A percentile compares a stretch with the other conserved stretches of the same genome.
Evolutionary conservation across 345 rosid species (phyloP).

Genomic region (Aethionema arabicum): DNA sequence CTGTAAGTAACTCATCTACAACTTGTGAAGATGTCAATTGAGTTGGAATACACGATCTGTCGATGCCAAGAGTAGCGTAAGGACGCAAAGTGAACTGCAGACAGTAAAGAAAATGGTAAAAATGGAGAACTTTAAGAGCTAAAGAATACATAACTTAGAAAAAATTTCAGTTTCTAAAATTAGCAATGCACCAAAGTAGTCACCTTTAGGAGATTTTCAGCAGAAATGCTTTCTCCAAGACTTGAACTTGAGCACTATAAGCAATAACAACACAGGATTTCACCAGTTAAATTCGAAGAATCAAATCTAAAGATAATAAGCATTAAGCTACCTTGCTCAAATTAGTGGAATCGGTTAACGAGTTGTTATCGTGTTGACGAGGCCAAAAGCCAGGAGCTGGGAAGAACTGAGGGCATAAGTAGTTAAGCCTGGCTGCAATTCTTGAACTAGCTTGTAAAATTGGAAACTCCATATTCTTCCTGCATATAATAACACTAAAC

Average conservation of each 20-base stretch:
- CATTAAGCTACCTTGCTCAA: slow-evolving; percentile 50
- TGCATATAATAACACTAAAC: slow-evolving; percentile 31
- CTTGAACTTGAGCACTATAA: slow-evolving; percentile 45
- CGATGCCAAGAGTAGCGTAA: slow-evolving; percentile 68
- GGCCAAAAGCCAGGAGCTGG: slow-evolving; percentile 89
- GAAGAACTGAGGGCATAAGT: slow-evolving; percentile 92
- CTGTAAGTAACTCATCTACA: slow-evolving; percentile 58
- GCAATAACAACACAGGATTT: slow-evolving; percentile 21
- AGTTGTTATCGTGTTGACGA: slow-evolving; percentile 35
- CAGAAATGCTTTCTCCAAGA: slow-evolving; percentile 46
- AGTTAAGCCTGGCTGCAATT: slow-evolving; percentile 77
- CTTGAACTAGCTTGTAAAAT: slow-evolving; percentile 77
- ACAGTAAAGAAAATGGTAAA: background rate
- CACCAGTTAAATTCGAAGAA: background rate
- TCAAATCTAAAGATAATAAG: slow-evolving; percentile 13
- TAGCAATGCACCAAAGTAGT: background rate
- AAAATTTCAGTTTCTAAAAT: background rate
- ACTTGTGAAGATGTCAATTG: slow-evolving; percentile 44
- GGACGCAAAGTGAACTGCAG: slow-evolving; percentile 92
- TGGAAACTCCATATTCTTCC: slow-evolving; percentile 84
- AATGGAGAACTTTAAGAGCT: slow-evolving; percentile 1
- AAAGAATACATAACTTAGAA: slow-evolving; percentile 2
- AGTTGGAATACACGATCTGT: slow-evolving; percentile 68
- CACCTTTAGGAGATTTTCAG: slow-evolving; percentile 98
- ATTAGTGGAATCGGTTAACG: slow-evolving; percentile 28